Base-by-base conservation (phyloP, 345 rosid genomes). In the Corymbia maculata region DNA sequence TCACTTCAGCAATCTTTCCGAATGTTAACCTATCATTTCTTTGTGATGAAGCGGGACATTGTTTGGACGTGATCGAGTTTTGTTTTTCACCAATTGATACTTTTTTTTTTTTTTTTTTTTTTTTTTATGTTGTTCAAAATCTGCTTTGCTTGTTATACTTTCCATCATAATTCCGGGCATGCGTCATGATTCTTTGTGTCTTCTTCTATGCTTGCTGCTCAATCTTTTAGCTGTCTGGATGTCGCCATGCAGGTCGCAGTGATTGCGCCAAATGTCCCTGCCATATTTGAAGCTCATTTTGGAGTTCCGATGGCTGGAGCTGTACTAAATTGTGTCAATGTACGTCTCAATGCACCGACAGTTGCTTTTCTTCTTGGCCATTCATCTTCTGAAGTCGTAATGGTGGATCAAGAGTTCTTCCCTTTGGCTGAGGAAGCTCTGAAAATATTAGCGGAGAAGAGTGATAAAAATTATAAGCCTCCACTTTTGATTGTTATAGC, bases 291-390 rank as follows among this genome's bases (percentile, higher is more conserved):
- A 94, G 95, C 99, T 88, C 98, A 97, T 91, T 97, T 96, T 86
- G 99, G 97, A 91, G 93, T 96, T 91, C 98, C 99, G 44, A 97
- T 98, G 99, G 88, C 95, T 80, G 98, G 99, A 89, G 97, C 99
- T 47, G 99, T 95, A 50, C 57, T 98, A 85, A 98, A 98, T 89
- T 45, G 89, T 30, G 95, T 98, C 59, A 98, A 98, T 88, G 93
- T 94, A 89, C 98, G 98, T 55, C 94, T 98, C 64, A 98, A 98
- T 93, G 97, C 98, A 14, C 13, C 91, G 1, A 89, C 97, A 0
- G 75, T 96, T 50, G 98, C 98, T 89, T 98, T 98, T 89, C 97
- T 97, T 92, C 94, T 97, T 9, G 92, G 96, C 24, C 99, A 95
- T 89, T 96, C 99, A 28, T 90, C 87, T 26, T 51, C 99, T 80